These are phyloP conservation scores for Penicillium sp. DNA, from an alignment of 2,329 filamentous ascomycete species.

Conservation along the genomic window DNA sequence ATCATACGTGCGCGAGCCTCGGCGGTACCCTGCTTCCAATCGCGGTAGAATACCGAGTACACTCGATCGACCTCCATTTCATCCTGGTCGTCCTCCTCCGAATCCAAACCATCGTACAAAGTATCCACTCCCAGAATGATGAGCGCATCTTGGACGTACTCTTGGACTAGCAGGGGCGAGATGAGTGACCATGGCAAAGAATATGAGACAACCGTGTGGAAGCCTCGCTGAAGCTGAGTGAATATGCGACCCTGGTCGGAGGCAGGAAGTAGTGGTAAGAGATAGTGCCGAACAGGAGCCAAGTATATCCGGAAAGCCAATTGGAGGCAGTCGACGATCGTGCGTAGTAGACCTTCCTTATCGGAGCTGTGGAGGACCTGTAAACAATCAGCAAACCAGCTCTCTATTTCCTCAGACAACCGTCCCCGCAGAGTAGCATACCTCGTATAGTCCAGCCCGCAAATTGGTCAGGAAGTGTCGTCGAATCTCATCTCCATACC, in stretches of 20 bases:
- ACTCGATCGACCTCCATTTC: conserved; percentile 44
- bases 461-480: conserved; percentile 49
- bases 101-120: conserved; percentile 26
- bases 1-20: conserved; percentile 37
- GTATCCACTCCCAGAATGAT: conserved; percentile 47
- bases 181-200: conserved; percentile 48
- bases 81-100: conserved; percentile 28
- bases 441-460: conserved; percentile 36
- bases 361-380: conserved; percentile 32
- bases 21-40: conserved; percentile 38
- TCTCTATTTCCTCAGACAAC: background rate
- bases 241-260: conserved; percentile 34
- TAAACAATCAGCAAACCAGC: conserved; percentile 5
- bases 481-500: conserved; percentile 50
- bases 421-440: conserved; percentile 20
- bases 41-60: conserved; percentile 42
- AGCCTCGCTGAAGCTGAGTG: conserved; percentile 45
- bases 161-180: conserved; percentile 49
- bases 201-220: conserved; percentile 55
- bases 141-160: conserved; percentile 50
- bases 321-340: conserved; percentile 40
- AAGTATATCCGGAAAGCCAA: conserved; percentile 44
- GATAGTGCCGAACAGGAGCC: conserved; percentile 38
- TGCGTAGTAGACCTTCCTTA: conserved; percentile 32
- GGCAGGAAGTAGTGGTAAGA: conserved; percentile 34